Percentiles rank a stretch among this genome's conserved stretches.
phyloP scores from a whole-genome alignment of 2,329 filamentous ascomycete genomes.

The Claviceps pazoutovae region DNA sequence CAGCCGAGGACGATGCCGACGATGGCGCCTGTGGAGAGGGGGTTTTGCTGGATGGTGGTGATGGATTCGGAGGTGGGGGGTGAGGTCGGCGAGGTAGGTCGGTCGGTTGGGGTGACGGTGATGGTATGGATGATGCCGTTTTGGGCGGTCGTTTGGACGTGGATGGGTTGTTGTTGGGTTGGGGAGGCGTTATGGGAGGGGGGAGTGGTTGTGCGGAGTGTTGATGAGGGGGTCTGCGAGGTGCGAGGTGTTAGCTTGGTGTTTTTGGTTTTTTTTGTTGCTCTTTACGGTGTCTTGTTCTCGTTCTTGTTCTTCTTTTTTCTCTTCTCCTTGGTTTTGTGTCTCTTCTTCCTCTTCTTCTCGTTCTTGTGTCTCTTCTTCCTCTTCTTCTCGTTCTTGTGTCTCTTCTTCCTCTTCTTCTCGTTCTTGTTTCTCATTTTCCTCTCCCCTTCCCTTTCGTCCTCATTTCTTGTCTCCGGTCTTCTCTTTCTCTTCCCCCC shows the following conservation, averaged over 20 bases:
- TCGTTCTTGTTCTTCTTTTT: too few relatives aligned
- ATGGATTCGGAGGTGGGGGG: not conserved
- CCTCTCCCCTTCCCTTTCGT: too few relatives aligned
- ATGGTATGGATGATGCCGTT: not conserved
- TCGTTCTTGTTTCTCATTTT: too few relatives aligned
- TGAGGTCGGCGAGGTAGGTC: not conserved
- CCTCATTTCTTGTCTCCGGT: too few relatives aligned
- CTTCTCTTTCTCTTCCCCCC: too few relatives aligned
- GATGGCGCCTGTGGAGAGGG: not conserved
- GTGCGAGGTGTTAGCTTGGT: too few relatives aligned
- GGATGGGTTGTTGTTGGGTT: not conserved
- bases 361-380: not conserved
- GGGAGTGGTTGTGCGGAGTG: not conserved
- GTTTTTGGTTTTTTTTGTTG: too few relatives aligned
- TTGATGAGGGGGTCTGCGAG: not conserved
- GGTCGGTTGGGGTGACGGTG: not conserved
- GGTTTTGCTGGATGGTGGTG: not conserved
- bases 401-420: not conserved
- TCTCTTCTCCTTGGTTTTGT: not conserved
- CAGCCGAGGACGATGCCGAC: constrained; percentile 2
- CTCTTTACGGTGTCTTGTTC: too few relatives aligned
- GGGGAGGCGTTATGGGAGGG: not conserved
- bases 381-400: not conserved
- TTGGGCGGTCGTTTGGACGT: not conserved
- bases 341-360: not conserved